Evolutionary conservation across 768 basidiomycete species (phyloP).

Genomic region (Suillus plorans): DNA sequence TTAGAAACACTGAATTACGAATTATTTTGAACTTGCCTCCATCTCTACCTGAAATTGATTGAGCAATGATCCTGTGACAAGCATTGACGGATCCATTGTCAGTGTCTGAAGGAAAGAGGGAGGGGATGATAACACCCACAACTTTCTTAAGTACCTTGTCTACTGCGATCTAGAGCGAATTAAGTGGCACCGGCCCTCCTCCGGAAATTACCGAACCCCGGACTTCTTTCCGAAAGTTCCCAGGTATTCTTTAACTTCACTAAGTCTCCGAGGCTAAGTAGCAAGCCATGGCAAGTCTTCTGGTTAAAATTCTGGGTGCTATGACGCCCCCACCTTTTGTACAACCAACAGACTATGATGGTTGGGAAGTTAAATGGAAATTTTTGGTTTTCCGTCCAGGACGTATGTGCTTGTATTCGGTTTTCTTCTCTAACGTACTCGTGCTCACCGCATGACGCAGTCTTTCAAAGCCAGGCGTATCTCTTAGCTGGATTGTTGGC

Average conservation of each 20-base stretch:
- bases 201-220: slow-evolving; percentile 9
- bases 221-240: slow-evolving; percentile 2
- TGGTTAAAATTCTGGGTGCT: slow-evolving; percentile 18
- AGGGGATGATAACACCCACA: not conserved
- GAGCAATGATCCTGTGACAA: slow-evolving; percentile 19
- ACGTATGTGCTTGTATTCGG: slow-evolving; percentile 39
- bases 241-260: not conserved
- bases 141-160: not conserved
- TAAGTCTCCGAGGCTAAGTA: not conserved
- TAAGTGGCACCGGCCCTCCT: not conserved
- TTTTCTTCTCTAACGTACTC: not conserved
- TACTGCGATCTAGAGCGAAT: not conserved
- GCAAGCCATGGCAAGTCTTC: slow-evolving; percentile 6
- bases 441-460: slow-evolving; percentile 30
- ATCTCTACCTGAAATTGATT: slow-evolving; percentile 27
- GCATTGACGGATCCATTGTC: slow-evolving; percentile 25
- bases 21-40: slow-evolving; percentile 25
- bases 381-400: slow-evolving; percentile 81
- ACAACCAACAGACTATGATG: slow-evolving; percentile 63
- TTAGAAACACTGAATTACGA: not conserved
- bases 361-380: slow-evolving; percentile 72
- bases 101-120: not conserved
- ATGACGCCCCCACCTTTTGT: slow-evolving; percentile 61
- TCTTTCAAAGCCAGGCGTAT: slow-evolving; percentile 64
- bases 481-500: slow-evolving; percentile 52